phyloP scores from a whole-genome alignment of 2,329 filamentous ascomycete genomes.

The Dothistroma pini region DNA sequence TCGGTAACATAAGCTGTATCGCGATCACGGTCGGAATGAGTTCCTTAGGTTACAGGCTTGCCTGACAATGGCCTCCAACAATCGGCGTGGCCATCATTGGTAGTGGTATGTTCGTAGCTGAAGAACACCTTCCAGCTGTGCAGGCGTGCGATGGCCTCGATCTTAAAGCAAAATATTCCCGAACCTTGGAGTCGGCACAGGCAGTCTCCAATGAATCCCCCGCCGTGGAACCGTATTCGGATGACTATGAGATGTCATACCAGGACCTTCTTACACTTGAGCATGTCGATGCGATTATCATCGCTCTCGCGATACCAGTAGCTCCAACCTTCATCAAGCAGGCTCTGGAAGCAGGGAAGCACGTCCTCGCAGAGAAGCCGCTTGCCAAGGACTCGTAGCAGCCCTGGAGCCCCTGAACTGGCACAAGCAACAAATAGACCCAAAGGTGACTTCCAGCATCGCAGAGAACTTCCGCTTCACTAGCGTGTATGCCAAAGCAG shows the following conservation, averaged over 20 bases:
- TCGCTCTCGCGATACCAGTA: constrained; percentile 44
- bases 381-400: constrained; percentile 51
- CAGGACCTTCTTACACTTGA: constrained; percentile 41
- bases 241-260: constrained; percentile 47
- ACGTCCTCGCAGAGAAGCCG: constrained; percentile 56
- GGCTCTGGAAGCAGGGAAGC: constrained; percentile 49
- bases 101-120: constrained; percentile 58
- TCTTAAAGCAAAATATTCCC: constrained; percentile 65
- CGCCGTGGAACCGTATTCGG: constrained; percentile 55
- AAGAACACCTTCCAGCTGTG: constrained; percentile 61
- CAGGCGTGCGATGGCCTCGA: constrained; percentile 48
- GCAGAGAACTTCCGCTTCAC: constrained; percentile 72
- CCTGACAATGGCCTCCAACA: constrained; percentile 9
- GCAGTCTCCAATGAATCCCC: constrained; percentile 41
- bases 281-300: constrained; percentile 50
- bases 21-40: too few relatives aligned
- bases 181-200: constrained; percentile 57
- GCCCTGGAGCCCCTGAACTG: constrained; percentile 46
- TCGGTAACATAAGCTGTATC: constrained; percentile 48
- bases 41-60: background rate
- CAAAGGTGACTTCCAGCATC: constrained; percentile 50
- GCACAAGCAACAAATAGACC: constrained; percentile 42
- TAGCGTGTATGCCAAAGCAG: constrained; percentile 52
- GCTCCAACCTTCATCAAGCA: constrained; percentile 49
- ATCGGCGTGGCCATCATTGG: constrained; percentile 60